These are phyloP conservation scores for Aspergillus amoenus DNA, from an alignment of 2,329 filamentous ascomycete species.

Conservation along the genomic window DNA sequence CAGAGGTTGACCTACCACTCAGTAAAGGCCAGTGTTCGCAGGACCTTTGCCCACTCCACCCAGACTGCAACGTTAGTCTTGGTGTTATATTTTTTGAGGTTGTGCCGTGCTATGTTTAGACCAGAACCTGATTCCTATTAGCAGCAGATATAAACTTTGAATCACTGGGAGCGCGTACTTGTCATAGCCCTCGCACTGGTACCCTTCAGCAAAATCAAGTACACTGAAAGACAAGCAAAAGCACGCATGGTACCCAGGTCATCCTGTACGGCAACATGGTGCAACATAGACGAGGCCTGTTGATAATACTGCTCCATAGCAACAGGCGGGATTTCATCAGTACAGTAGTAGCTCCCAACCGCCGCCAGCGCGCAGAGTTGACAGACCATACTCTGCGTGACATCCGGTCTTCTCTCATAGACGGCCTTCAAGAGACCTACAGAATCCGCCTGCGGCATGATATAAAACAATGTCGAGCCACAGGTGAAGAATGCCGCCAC, in stretches of 20 bases:
- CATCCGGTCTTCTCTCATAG: neutral
- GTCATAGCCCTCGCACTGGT: neutral
- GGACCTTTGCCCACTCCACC: neutral
- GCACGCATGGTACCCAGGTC: neutral
- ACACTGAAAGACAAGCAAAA: neutral
- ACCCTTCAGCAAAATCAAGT: neutral
- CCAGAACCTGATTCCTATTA: neutral
- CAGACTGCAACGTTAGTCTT: neutral
- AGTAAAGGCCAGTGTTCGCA: neutral
- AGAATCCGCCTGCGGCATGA: neutral
- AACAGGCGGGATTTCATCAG: neutral
- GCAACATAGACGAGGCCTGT: neutral
- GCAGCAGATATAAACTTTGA: neutral
- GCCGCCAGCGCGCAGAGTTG: neutral
- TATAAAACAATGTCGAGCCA: neutral
- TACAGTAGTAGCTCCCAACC: constrained; percentile 1
- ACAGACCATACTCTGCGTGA: neutral
- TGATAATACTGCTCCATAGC: neutral
- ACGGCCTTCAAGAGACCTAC: neutral
- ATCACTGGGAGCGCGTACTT: neutral
- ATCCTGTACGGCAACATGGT: neutral
- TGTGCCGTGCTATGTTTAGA: neutral
- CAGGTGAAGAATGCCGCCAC: neutral
- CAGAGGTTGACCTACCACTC: neutral
- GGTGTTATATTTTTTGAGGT: neutral